Evolutionary conservation across 163 green algal genomes (phyloP), one percentile per base, ranked within the genome.

Genomic region (Scenedesmus sp.): DNA sequence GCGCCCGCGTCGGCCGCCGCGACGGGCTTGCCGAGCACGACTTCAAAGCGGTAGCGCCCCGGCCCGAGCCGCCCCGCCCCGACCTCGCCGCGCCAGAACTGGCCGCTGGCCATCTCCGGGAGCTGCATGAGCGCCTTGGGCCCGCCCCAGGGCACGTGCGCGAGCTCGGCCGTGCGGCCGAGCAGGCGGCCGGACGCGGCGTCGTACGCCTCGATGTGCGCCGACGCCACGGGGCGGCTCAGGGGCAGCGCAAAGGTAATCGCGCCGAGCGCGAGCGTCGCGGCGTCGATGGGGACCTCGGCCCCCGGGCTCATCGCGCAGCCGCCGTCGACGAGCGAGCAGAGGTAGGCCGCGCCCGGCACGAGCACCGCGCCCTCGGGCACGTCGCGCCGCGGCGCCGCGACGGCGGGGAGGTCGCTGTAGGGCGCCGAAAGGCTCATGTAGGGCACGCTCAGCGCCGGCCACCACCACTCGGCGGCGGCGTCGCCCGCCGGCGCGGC

Each of bases 201-300:
- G 29, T 75, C 33, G 31, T 75, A 75, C 7, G 63, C 36, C 66
- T 75, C 66, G 4, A 75, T 11, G 13, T 31, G 42, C 18, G 29
- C 47, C 6, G 66, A 50, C 31, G 33, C 33, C 28, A 75, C 50
- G 4, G 66, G 66, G 18, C 66, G 48, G 18, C 22, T 28, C 50
- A 75, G 34, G 2, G 48, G 28, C 31, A 75, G 33, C 20, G 66
- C 66, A 50, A 75, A 75, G 2, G 28, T 50, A 24, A 57, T 24
- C 1, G 17, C 33, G 31, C 66, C 66, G 6, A 64, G 22, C 28
- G 29, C 6, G 24, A 75, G 18, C 3, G 18, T 63, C 10, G 22
- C 26, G 5, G 18, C 2, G 15, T 50, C 28, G 4, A 53, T 33
- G 5, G 10, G n/a, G 10, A 75, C 11, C 20, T 53, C 26, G 4